Evolutionary conservation across 768 basidiomycete genomes (phyloP).

Genomic region (Boletus coccyginus): DNA sequence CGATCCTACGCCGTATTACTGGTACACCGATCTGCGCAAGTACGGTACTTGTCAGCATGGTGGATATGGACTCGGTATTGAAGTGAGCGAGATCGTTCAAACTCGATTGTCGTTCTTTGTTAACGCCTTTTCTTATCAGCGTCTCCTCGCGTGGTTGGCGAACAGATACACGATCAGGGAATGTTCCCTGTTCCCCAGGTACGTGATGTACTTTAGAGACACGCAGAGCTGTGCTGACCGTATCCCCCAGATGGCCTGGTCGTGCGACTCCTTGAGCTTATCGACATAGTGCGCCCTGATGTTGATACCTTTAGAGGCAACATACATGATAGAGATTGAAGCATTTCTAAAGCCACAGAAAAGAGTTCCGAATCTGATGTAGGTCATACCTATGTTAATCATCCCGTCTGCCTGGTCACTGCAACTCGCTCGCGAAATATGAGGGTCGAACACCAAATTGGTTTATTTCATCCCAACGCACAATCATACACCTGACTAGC

Average conservation of each 20-base stretch:
- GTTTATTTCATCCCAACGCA: conserved; percentile 42
- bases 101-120: neutral
- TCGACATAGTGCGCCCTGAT: neutral
- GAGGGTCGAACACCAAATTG: neutral
- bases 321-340: too few species aligned
- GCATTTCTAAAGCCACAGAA: too few species aligned
- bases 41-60: conserved; percentile 98
- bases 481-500: conserved; percentile 40
- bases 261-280: conserved; percentile 70
- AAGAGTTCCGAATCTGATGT: neutral
- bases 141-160: conserved; percentile 94
- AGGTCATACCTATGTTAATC: neutral
- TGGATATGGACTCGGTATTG: conserved; percentile 95
- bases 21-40: conserved; percentile 98
- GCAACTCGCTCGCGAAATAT: neutral
- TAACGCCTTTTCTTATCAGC: conserved; percentile 42
- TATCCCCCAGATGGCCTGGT: conserved; percentile 70
- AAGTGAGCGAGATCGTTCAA: conserved; percentile 46
- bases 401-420: neutral
- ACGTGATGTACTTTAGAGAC: conserved; percentile 1
- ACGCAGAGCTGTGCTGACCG: conserved; percentile 4
- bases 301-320: too few species aligned
- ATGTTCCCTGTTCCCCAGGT: conserved; percentile 91
- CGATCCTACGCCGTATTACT: conserved; percentile 85
- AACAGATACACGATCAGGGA: conserved; percentile 91